Base-by-base conservation (phyloP, 1,284 basidiomycete genomes). In the Heliocybe sulcata region DNA sequence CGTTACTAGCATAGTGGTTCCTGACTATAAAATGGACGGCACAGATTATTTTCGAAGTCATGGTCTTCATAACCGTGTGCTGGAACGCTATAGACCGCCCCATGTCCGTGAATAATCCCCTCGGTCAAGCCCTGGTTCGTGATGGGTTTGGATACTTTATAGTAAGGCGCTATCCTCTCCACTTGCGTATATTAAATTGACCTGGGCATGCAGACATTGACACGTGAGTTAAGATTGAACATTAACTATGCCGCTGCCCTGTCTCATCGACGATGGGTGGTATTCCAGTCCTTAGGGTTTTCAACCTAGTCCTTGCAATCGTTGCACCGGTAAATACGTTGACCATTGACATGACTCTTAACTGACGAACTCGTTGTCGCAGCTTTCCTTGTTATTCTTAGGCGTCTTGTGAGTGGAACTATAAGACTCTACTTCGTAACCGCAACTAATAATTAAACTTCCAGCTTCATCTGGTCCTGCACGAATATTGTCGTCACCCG, bases 81-180 rank as follows among this genome's bases (percentile, higher is more conserved):
- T 73, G 70, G 67, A 72, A 74, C 53, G 69, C 71, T 2, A 54
- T 73, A 19, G 62, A 64, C 52, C 62, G 60, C 23, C 70, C 72
- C n/a, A 65, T 69, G 20, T 49, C 57, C 1, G 52, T 58, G 8
- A 56, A 67, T 31, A 58, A 45, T 2, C 52, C 57, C 16, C 58
- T 76, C 49, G 38, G 65, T 12, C 57, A 60, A 23, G 54, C 65
- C 31, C 60, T 76, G 45, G 67, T 68, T 38, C 60, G 66, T 11
- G 73, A 76, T 52, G 72, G 73, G 0, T 62, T 71, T 29, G 23
- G 63, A 22, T 72, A 71, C 48, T 72, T 77, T 52, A 45, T 73
- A 10, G 74, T 76, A 55, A 59, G 74, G 60, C 20, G n/a, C 22
- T 22, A 22, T 49, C n/a, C n/a, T 48, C 42, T 35, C 16, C 9